Evolutionary conservation across 2,329 filamentous ascomycete species (phyloP), one percentile per base, ranked within the genome.

Genomic region (Pestalotiopsis sp.): DNA sequence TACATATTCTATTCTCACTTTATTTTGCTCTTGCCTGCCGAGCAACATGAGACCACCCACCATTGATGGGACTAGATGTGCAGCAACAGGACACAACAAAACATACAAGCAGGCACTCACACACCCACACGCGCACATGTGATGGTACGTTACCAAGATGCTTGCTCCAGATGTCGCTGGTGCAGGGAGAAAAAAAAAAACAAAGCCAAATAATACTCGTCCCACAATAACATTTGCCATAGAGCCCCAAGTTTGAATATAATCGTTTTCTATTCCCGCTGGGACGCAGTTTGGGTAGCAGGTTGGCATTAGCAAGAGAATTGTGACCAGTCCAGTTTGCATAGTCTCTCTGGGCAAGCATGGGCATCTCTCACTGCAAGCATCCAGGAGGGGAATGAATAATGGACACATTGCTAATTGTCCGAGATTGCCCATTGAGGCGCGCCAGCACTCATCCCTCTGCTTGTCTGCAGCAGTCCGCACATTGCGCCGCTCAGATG

Each of bases 331-430:
- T 52, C 17, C 17, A 20, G 17, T 52, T n/a, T n/a, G n/a, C 45
- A 52, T 52, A 52, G 14, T 52, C 45, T n/a, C 31, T 36, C 31
- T 36, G 31, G 7, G 7, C 31, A 36, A 52, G 17, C 11, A 52
- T 52, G 45, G 14, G 7, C 17, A n/a, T 52, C 17, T n/a, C 4
- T 52, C 20, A n/a, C 45, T 52, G 45, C 45, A n/a, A 52, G 45
- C 45, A 52, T 11, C n/a, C 45, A n/a, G 14, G 45, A 52, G 5
- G 45, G 45, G 45, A 52, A 52, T n/a, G 17, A 52, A 23, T 52
- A 36, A n/a, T 31, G n/a, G 59, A 62, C 59, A 62, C 13, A 62
- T 38, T 39, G 25, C n/a, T 39, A 39, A 62, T 20, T 62, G 59
- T n/a, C 59, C 59, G 59, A 62, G 59, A 62, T 62, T 36, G 14